Base-by-base conservation (phyloP, 495 filamentous ascomycete species). In the Aspergillus sparsus region DNA sequence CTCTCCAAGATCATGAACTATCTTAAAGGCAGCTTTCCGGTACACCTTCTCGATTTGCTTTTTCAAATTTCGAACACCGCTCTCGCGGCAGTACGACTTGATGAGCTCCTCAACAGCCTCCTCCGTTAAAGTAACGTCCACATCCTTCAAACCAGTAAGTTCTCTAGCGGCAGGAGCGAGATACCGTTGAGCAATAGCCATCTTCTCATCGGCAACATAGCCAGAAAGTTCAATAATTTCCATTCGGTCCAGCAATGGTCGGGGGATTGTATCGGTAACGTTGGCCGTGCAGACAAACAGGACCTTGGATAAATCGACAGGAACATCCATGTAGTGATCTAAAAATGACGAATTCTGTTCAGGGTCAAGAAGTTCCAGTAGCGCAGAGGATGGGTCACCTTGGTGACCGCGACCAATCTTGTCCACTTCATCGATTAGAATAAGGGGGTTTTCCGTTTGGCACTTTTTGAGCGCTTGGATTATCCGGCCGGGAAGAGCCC, bases 1-100 rank as follows among this genome's bases (percentile, higher is more conserved):
- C 73, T 98, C 94, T 51, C 94, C 94, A 5, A 98, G 77, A 62
- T 98, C 94, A 69, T 92, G 89, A 32, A 99, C 91, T 65, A 99
- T 98, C 75, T 97, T 97, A 63, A 98, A 82, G 10, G 95, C 95
- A 15, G 92, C 89, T 76, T 99, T 99, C 44, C 95, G 89, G 74
- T 96, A 99, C 6, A 99, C 91, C 78, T 98, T 98, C 70, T 99
- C 95, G 62, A 99, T 99, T 70, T 98, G 93, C 80, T 99, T 98
- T 82, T 99, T 99, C 66, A 99, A 76, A 72, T 98, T 98, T 46
- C 95, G 90, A 27, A 99, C 95, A 63, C 95, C 95, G 49, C 90
- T 93, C 72, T 99, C 95, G 13, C 95, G 87, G 76, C 93, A 97
- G 77, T 99, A 99, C 11, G 89, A 95, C 73, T 98, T 97, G 82